These are phyloP conservation scores for Termitomyces sp. DNA, from an alignment of 768 basidiomycete species.

Conservation along the genomic window DNA sequence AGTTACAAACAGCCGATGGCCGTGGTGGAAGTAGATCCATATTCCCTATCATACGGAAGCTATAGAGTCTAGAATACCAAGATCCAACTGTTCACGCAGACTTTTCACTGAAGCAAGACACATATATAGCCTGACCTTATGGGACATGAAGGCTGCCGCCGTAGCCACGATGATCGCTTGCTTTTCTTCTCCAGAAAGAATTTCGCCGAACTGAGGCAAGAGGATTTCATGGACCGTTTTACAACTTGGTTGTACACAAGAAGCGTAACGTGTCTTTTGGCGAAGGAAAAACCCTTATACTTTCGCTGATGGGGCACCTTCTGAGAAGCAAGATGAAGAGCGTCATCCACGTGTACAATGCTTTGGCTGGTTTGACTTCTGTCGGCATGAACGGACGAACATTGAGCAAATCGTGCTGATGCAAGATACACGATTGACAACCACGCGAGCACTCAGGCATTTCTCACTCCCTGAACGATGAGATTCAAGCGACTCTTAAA, in stretches of 20 bases:
- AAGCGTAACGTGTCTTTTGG: background rate
- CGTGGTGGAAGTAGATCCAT: background rate
- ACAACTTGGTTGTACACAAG: background rate
- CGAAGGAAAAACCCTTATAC: background rate
- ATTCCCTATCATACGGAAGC: background rate
- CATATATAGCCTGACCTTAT: background rate
- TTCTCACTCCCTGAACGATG: background rate
- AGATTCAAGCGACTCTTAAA: background rate
- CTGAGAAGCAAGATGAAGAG: background rate
- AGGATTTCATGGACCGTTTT: background rate
- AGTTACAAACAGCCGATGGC: background rate
- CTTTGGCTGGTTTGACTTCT: background rate
- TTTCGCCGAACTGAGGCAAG: background rate
- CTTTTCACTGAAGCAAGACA: background rate
- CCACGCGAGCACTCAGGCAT: background rate
- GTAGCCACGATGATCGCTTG: background rate
- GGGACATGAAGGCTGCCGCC: background rate
- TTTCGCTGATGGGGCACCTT: background rate
- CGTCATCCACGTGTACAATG: background rate
- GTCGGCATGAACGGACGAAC: background rate
- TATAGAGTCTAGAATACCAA: background rate
- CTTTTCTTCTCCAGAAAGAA: background rate
- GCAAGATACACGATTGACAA: background rate
- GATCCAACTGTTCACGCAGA: background rate
- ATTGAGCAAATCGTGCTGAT: background rate